Evolutionary conservation across 139 green algal species (phyloP), one percentile per base, ranked within the genome.

Genomic region (Coelastrella sp.): DNA sequence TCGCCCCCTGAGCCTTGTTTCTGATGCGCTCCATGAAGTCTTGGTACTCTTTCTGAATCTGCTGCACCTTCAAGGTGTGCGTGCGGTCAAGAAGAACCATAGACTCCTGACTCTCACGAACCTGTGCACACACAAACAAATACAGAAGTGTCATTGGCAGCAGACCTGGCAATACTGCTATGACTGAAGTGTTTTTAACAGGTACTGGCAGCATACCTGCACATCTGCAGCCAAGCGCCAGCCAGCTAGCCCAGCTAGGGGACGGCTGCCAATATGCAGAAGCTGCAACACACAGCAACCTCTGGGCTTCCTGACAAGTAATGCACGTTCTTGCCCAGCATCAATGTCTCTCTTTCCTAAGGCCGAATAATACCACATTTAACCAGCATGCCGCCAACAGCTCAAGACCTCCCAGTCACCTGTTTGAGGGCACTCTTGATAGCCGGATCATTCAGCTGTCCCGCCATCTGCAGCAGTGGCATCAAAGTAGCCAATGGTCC

Each of bases 11-110:
- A 13, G 94, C 94, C 85, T 93, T 92, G 82, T 85, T 91, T 27
- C 94, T 91, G 71, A 97, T 91, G 5, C 86, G 83, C 89, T 97
- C 93, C 94, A 97, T 97, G 86, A 92, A 95, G n/a, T 91, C 88
- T 88, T 96, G 93, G 88, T 96, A 97, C 88, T 97, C 93, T 34
- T 94, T 92, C 87, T 96, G 93, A 81, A 96, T 94, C 73, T 91
- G 90, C 85, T 94, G 91, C 40, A 96, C 85, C 81, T 90, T 93
- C 57, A 96, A 91, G 86, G 87, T 91, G 83, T 97, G 94, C 35
- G 92, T 90, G 32, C 94, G 76, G 81, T 97, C 94, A 69, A 96
- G 87, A 87, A 97, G 84, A 63, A 91, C 94, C 77, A 96, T 88
- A 75, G 94, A 87, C 88, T 96, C 93, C 85, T 93, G 90, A 86